phyloP scores from a whole-genome alignment of 2,329 filamentous ascomycete species.

The Metarhizium brunneum region DNA sequence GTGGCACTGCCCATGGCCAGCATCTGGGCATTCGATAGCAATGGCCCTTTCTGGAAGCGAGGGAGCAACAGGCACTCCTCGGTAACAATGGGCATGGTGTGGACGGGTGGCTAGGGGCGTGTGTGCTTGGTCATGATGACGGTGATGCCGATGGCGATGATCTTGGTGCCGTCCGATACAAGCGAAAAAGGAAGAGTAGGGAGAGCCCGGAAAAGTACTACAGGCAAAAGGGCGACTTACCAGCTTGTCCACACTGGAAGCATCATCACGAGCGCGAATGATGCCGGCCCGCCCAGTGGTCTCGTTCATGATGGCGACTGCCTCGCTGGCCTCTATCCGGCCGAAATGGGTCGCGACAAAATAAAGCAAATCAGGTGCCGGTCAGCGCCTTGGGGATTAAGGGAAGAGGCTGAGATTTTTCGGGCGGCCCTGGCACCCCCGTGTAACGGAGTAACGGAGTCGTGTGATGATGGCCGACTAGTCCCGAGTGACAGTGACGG shows the following conservation, averaged over 20 bases:
- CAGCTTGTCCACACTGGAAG: constrained; percentile 46
- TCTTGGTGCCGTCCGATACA: constrained; percentile 2
- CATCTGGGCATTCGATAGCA: neutral
- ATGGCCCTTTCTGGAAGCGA: neutral
- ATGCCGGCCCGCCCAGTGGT: constrained; percentile 47
- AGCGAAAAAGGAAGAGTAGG: neutral
- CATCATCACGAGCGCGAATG: constrained; percentile 43
- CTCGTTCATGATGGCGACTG: constrained; percentile 26
- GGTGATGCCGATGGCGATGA: neutral
- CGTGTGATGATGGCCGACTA: constrained; percentile 12
- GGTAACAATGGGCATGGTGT: neutral
- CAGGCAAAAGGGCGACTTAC: constrained; percentile 33
- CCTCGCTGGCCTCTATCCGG: constrained; percentile 7
- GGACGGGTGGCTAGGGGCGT: neutral
- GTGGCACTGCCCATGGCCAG: neutral
- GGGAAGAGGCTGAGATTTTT: constrained; percentile 7
- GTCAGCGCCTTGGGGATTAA: neutral
- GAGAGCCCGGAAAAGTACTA: neutral
- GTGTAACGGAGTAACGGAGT: constrained; percentile 10
- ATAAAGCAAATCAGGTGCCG: neutral
- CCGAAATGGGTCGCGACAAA: constrained; percentile 10
- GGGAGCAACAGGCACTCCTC: neutral
- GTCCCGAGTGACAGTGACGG: constrained; percentile 12
- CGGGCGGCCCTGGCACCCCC: constrained; percentile 5
- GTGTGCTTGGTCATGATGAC: neutral